phyloP scores from a whole-genome alignment of 805 yeast genomes.

The Starmera quercuum region DNA sequence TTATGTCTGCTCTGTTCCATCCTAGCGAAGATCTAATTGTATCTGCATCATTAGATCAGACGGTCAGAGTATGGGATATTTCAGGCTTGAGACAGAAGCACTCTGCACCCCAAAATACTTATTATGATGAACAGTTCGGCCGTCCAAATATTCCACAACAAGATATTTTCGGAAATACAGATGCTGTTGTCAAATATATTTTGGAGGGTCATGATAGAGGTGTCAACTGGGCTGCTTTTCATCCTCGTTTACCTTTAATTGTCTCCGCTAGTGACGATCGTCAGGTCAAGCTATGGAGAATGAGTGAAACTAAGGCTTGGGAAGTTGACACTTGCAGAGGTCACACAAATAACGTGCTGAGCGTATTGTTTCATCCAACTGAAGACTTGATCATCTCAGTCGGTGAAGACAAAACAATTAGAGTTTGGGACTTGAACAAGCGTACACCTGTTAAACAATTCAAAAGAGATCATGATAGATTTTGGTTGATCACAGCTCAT shows the following conservation, averaged over 20 bases:
- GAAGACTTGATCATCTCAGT: constrained; percentile 90
- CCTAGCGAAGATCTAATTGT: constrained; percentile 92
- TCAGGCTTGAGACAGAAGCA: constrained; percentile 91
- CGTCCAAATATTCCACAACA: constrained; percentile 69
- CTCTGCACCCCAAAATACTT: constrained; percentile 62
- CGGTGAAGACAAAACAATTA: constrained; percentile 90
- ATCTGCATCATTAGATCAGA: constrained; percentile 93
- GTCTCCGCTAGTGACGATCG: constrained; percentile 97
- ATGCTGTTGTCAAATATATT: constrained; percentile 90
- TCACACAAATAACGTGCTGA: constrained; percentile 86
- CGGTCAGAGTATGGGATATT: constrained; percentile 99
- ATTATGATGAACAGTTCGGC: constrained; percentile 35
- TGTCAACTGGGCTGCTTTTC: constrained; percentile 98
- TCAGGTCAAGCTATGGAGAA: constrained; percentile 92
- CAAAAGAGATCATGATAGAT: constrained; percentile 88
- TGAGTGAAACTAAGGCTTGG: constrained; percentile 98
- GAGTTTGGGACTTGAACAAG: constrained; percentile 95
- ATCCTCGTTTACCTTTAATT: constrained; percentile 90
- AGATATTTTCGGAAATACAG: constrained; percentile 90
- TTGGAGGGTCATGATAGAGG: constrained; percentile 98
- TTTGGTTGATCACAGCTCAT: constrained; percentile 88
- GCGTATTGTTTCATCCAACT: constrained; percentile 87
- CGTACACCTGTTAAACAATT: constrained; percentile 91
- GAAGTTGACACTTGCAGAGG: constrained; percentile 98
- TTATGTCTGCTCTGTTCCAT: constrained; percentile 97